Evolutionary conservation across 768 basidiomycete genomes (phyloP).

Genomic region (Neoboletus brunneissimus): DNA sequence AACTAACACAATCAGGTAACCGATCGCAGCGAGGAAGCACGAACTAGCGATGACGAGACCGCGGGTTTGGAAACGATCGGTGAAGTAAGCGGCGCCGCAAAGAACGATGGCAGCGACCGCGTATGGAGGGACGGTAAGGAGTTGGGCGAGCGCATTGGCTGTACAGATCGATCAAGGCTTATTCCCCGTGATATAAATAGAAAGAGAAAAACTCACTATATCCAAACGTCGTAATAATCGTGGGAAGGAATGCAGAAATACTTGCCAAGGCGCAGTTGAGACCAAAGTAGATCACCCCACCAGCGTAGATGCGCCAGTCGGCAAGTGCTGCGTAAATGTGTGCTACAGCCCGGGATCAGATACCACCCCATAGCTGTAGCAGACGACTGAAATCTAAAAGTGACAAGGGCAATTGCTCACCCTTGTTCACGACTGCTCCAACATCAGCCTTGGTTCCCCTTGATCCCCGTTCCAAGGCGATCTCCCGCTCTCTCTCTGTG

Average conservation of each 20-base stretch:
- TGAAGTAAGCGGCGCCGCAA: slow-evolving; percentile 52
- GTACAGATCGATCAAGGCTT: neutral
- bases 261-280: slow-evolving; percentile 76
- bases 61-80: slow-evolving; percentile 66
- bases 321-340: slow-evolving; percentile 61
- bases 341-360: slow-evolving; percentile 34
- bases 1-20: slow-evolving; percentile 62
- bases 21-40: slow-evolving; percentile 32
- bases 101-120: slow-evolving; percentile 67
- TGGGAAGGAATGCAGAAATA: slow-evolving; percentile 80
- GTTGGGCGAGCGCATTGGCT: slow-evolving; percentile 66
- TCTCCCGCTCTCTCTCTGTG: slow-evolving; percentile 46
- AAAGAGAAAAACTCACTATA: slow-evolving; percentile 48
- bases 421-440: slow-evolving; percentile 62
- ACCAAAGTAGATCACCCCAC: slow-evolving; percentile 75
- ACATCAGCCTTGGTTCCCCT: slow-evolving; percentile 63
- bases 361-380: neutral
- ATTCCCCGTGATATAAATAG: neutral
- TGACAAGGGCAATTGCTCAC: slow-evolving; percentile 30
- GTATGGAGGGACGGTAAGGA: slow-evolving; percentile 82
- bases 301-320: slow-evolving; percentile 71
- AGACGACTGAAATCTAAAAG: neutral
- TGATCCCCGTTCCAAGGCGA: slow-evolving; percentile 68
- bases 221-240: slow-evolving; percentile 73
- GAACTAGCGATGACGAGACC: slow-evolving; percentile 37